Evolutionary conservation across 2,329 filamentous ascomycete genomes (phyloP), one percentile per base, ranked within the genome.

Genomic region (Phoma herbarum): DNA sequence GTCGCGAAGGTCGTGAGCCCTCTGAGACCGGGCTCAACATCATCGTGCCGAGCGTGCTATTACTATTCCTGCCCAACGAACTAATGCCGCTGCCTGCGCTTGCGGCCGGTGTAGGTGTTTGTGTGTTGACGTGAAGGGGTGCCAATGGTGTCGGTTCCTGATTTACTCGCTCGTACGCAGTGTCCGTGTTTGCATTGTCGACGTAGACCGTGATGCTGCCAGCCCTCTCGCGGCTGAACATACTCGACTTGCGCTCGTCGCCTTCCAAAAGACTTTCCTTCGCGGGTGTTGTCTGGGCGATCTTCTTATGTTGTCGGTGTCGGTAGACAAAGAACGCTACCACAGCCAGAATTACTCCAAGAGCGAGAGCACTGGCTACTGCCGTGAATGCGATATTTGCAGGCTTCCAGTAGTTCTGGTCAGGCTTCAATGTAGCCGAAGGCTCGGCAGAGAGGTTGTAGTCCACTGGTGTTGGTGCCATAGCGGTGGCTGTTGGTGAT

Each of bases 151-250:
- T 61, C 3, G 66, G 68, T 8, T 74, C 72, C 31, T 64, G 63
- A 52, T 64, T 69, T n/a, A 56, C 48, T 9, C 64, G 57, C 33
- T 65, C 67, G 59, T 56, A 65, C 14, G 59, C 52, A 11, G 57
- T 60, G 2, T 70, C 62, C 14, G 52, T 45, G 37, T 70, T 63
- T 5, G 63, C 56, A 4, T 59, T 25, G 55, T 74, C 68, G 47
- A 76, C 64, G 37, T 73, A 75, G 11, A 76, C 51, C 0, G 66
- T 70, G 9, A 76, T 63, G 48, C 69, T 75, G 52, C 67, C 68
- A 23, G 56, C 60, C n/a, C 70, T 59, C 11, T 72, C 57, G 7
- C 68, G 65, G 41, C 66, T 73, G 67, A 75, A 76, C 74, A 76
- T 75, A 65, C 51, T 70, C 14, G 63, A 65, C 37, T 70, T 74